Percentiles rank a stretch among this genome's conserved stretches.
phyloP scores from a whole-genome alignment of 768 basidiomycete species.

The Phlebiopsis flavidoalba region DNA sequence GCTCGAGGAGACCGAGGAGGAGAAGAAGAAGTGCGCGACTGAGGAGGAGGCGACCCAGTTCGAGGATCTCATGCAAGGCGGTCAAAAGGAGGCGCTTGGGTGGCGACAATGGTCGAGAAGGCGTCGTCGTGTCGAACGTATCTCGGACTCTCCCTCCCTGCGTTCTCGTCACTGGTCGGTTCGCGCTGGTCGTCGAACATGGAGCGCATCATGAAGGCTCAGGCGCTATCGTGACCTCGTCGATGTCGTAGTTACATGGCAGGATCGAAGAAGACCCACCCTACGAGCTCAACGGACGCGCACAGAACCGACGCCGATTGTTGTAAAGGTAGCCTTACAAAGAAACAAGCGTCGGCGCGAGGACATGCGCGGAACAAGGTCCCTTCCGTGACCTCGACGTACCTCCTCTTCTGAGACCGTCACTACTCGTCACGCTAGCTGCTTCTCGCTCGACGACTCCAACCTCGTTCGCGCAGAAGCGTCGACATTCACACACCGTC shows the following conservation, averaged over 20 bases:
- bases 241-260: slow-evolving; percentile 99
- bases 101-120: slow-evolving; percentile 99
- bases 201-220: slow-evolving; percentile 99
- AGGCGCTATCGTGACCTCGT: slow-evolving; percentile 95
- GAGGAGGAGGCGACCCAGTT: slow-evolving; percentile 84
- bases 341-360: slow-evolving; percentile 90
- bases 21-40: slow-evolving; percentile 86
- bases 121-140: slow-evolving; percentile 97
- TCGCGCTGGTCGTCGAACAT: slow-evolving; percentile 99
- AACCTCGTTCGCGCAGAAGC: slow-evolving; percentile 88
- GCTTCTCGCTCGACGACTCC: slow-evolving; percentile 97
- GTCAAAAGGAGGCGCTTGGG: slow-evolving; percentile 99
- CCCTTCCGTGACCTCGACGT: slow-evolving; percentile 95
- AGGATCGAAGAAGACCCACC: slow-evolving; percentile 95
- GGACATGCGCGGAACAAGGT: slow-evolving; percentile 98
- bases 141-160: slow-evolving; percentile 98
- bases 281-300: slow-evolving; percentile 95
- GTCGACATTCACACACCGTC: no score
- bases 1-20: slow-evolving; percentile 97
- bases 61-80: slow-evolving; percentile 83
- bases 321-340: slow-evolving; percentile 97
- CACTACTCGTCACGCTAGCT: slow-evolving; percentile 90
- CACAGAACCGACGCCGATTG: slow-evolving; percentile 83
- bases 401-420: slow-evolving; percentile 95
- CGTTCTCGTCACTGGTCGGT: slow-evolving; percentile 97